Evolutionary conservation across 768 basidiomycete genomes (phyloP), one percentile per base, ranked within the genome.

Genomic region (Crepidotus variabilis): DNA sequence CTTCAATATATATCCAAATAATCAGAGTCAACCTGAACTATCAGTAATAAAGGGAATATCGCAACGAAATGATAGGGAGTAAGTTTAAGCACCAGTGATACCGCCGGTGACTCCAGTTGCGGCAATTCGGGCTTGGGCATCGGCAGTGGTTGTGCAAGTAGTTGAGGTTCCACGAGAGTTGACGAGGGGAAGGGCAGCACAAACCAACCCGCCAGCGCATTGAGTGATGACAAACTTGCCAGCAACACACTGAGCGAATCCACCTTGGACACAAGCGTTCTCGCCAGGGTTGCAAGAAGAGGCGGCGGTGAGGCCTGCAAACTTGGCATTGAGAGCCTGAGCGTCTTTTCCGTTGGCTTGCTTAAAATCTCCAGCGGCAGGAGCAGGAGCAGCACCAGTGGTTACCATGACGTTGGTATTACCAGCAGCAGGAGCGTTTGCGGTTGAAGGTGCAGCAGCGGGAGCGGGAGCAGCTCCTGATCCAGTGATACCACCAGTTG

Each of bases 161-260:
- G 84, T 71, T 6, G 76, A 78, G 8, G 82, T 83, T 43, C 82
- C 83, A 10, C 74, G 55, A 28, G 67, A 72, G 69, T 82, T 81
- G 54, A 84, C 81, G 22, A 85, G 73, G 22, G 83, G 82, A 48
- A 84, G 75, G 4, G 81, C 81, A 28, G 72, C 72, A 51, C 82
- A 84, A 4, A 67, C 69, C 28, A 72, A 63, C 2, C 70, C 69
- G 36, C 62, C 65, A 23, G 67, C 65, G 54, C 82, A 85, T 0
- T 62, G 53, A 0, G 72, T 74, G 14, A 71, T 52, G 0, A 65
- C 72, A 52, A 81, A 83, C 55, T 73, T 69, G n/a, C 79, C 79
- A n/a, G 61, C 65, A 23, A 75, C 76, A 57, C 82, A 85, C 60
- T 83, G 80, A 20, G 82, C 83, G 56, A 83, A 83, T 4, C 63